Conservation (phyloP, 305 asterid species). For the Ruellia speciosa region DNA sequence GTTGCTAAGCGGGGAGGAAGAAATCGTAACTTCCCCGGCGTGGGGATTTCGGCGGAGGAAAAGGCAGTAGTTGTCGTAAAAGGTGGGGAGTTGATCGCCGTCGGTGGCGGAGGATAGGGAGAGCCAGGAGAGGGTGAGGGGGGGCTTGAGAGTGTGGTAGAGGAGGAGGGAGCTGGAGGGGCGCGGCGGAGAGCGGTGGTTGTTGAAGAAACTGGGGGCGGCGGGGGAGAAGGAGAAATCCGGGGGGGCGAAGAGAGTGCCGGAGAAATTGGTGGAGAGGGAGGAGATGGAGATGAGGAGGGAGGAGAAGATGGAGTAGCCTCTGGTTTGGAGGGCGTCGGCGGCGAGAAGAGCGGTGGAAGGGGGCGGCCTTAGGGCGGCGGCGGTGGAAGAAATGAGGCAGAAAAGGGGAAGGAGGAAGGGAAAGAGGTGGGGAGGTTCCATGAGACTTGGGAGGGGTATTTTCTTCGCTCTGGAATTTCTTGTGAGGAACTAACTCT, state of each 20-base stretch:
- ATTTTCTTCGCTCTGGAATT: too few species aligned
- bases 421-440: neutral
- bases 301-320: constrained; percentile 56
- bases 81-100: constrained; percentile 38
- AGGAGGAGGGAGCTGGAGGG: constrained; percentile 48
- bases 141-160: constrained; percentile 48
- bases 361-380: constrained; percentile 26
- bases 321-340: constrained; percentile 43
- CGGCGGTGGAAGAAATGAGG: constrained; percentile 31
- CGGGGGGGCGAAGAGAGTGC: constrained; percentile 52
- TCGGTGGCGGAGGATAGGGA: constrained; percentile 31
- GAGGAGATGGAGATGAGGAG: constrained; percentile 32
- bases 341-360: constrained; percentile 49
- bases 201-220: constrained; percentile 32
- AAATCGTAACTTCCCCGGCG: constrained; percentile 30
- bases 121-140: constrained; percentile 41
- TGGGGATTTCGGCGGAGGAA: constrained; percentile 28
- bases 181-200: constrained; percentile 41
- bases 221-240: constrained; percentile 52
- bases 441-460: too few species aligned
- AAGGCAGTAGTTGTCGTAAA: constrained; percentile 44
- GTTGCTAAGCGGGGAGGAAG: constrained; percentile 40
- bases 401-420: constrained; percentile 26
- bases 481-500: too few species aligned
- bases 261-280: constrained; percentile 41